Evolutionary conservation across 108 stramenopile species (phyloP).

Genomic region (Skeletonema tropicum): DNA sequence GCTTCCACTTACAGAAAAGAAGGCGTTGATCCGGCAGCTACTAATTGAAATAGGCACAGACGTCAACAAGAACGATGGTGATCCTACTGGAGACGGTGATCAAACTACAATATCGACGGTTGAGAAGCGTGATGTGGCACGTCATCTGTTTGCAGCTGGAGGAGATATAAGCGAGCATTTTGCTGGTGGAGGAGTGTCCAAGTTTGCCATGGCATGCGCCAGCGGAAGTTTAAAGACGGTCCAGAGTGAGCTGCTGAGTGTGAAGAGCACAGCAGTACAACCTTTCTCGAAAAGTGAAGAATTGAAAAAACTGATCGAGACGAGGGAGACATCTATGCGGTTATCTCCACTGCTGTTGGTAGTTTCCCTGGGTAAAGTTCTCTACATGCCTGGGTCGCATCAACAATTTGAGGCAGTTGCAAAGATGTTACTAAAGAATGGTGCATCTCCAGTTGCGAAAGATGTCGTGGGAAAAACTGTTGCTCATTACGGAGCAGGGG

Average conservation of each 20-base stretch:
- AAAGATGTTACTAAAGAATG: conserved; percentile 36
- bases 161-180: conserved; percentile 35
- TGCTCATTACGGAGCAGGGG: conserved; percentile 54
- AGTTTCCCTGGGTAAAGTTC: conserved; percentile 36
- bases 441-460: conserved; percentile 45
- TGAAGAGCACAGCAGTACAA: background rate
- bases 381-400: background rate
- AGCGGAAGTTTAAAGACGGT: conserved; percentile 17
- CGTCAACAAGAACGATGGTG: conserved; percentile 29
- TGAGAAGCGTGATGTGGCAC: conserved; percentile 10
- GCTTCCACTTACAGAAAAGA: conserved; percentile 9
- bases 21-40: conserved; percentile 23
- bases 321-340: conserved; percentile 43
- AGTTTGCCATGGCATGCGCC: conserved; percentile 24
- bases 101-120: conserved; percentile 16
- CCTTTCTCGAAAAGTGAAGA: conserved; percentile 9
- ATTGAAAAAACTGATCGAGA: conserved; percentile 26
- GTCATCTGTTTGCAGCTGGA: conserved; percentile 33
- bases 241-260: conserved; percentile 6
- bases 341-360: conserved; percentile 41
- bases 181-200: background rate
- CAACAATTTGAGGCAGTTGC: conserved; percentile 11
- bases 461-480: conserved; percentile 59
- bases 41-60: conserved; percentile 44
- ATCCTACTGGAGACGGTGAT: conserved; percentile 53